Percentiles rank a stretch among this genome's conserved stretches.
phyloP scores from a whole-genome alignment of 2,329 filamentous ascomycete species.

The Beauveria rudraprayagi region DNA sequence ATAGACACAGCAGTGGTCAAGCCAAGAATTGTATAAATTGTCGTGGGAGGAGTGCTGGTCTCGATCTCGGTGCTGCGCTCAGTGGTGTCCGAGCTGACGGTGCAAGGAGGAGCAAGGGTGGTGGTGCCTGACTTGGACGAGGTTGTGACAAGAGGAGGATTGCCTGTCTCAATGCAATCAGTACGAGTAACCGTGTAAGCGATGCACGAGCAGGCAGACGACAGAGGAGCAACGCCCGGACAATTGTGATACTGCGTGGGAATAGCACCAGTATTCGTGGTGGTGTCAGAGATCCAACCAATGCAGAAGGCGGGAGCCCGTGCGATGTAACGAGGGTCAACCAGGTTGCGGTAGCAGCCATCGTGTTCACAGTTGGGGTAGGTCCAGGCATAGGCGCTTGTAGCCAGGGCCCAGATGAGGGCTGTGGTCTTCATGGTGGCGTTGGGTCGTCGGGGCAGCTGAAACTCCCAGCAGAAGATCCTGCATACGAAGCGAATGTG shows the following conservation, averaged over 20 bases:
- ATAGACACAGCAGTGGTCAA: too few relatives aligned
- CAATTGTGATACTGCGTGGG: constrained; percentile 26
- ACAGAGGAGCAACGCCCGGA: constrained; percentile 17
- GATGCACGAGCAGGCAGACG: constrained; percentile 30
- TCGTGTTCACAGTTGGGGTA: constrained; percentile 23
- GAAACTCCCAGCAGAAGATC: background rate
- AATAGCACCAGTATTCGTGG: constrained; percentile 20
- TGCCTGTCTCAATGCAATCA: too few relatives aligned
- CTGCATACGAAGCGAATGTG: background rate
- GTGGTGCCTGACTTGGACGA: too few relatives aligned
- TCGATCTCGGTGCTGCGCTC: too few relatives aligned
- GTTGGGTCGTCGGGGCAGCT: background rate
- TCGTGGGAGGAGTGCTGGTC: too few relatives aligned
- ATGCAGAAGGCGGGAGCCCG: constrained; percentile 24
- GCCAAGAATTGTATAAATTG: too few relatives aligned
- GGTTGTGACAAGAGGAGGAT: too few relatives aligned
- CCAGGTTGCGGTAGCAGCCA: constrained; percentile 29
- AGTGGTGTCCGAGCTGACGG: too few relatives aligned
- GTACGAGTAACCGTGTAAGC: constrained; percentile 16
- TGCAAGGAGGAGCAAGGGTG: too few relatives aligned
- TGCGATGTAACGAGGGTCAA: constrained; percentile 23
- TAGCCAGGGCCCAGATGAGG: constrained; percentile 25
- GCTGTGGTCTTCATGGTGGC: constrained; percentile 24
- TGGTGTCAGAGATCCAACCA: constrained; percentile 23
- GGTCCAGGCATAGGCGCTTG: constrained; percentile 19